Conservation (phyloP, 2,329 filamentous ascomycete species). For the Hymenoscyphus salicellus region DNA sequence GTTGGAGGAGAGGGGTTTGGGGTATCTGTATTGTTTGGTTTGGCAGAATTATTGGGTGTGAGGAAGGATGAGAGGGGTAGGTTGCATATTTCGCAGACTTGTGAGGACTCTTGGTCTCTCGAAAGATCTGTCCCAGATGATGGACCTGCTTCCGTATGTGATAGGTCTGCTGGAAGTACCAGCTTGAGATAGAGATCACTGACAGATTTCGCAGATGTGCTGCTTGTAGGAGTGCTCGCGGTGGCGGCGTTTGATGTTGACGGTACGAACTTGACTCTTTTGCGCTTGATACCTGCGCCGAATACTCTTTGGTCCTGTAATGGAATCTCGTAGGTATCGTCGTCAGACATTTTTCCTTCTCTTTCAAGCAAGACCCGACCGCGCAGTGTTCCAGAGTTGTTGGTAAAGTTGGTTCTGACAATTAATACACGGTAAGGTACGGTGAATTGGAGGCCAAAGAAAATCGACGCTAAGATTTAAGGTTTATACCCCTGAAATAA, state of each 20-base stretch:
- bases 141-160: not conserved
- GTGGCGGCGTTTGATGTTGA: slow-evolving; percentile 31
- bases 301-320: slow-evolving; percentile 58
- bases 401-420: not conserved
- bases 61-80: slow-evolving; percentile 53
- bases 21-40: not conserved
- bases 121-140: not conserved
- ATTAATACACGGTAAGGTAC: no score
- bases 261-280: slow-evolving; percentile 56
- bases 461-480: slow-evolving; percentile 23
- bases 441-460: not conserved
- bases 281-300: slow-evolving; percentile 60
- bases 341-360: slow-evolving; percentile 36
- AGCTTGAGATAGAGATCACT: slow-evolving; percentile 63
- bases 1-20: not conserved
- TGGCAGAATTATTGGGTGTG: slow-evolving; percentile 4
- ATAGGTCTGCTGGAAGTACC: slow-evolving; percentile 46
- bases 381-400: not conserved
- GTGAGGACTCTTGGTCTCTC: not conserved
- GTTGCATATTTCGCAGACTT: slow-evolving; percentile 56
- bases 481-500: slow-evolving; percentile 17
- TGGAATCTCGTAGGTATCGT: slow-evolving; percentile 57
- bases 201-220: slow-evolving; percentile 30
- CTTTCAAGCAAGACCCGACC: not conserved
- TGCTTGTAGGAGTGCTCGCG: slow-evolving; percentile 33